phyloP scores from a whole-genome alignment of 805 yeast genomes.

The Torulaspora microellipsoides region DNA sequence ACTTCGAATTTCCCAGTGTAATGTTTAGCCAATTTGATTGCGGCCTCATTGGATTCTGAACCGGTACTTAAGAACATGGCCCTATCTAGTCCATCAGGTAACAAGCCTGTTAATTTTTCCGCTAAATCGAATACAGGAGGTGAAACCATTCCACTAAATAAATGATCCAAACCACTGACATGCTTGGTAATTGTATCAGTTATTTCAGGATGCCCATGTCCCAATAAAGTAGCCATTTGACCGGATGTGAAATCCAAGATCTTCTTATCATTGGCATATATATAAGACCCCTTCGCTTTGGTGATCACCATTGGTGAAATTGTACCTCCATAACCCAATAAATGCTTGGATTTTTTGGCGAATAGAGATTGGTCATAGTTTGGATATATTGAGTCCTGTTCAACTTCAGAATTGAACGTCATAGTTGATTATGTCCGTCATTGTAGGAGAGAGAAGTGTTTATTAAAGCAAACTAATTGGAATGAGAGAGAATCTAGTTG shows the following conservation, averaged over 20 bases:
- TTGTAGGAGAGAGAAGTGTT: no score
- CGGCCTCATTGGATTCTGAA: conserved; percentile 34
- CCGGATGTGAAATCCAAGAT: conserved; percentile 31
- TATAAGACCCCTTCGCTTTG: conserved; percentile 22
- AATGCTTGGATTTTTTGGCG: conserved; percentile 5
- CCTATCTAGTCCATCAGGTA: conserved; percentile 24
- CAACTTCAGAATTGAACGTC: not conserved
- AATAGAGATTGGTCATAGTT: conserved; percentile 5
- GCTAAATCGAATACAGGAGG: conserved; percentile 31
- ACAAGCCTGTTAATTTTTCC: conserved; percentile 23
- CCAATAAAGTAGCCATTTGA: conserved; percentile 26
- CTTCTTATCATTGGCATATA: conserved; percentile 24
- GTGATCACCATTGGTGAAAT: conserved; percentile 20
- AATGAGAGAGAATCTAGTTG: no score
- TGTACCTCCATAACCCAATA: conserved; percentile 19
- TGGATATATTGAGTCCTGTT: not conserved
- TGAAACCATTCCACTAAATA: conserved; percentile 28
- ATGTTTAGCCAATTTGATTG: conserved; percentile 32
- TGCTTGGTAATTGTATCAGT: conserved; percentile 20
- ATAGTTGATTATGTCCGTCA: not conserved
- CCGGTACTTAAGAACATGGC: conserved; percentile 32
- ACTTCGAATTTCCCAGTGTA: conserved; percentile 28
- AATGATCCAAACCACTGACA: conserved; percentile 24
- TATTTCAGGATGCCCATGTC: conserved; percentile 31
- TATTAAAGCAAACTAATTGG: no score